phyloP scores from a whole-genome alignment of 306 rosid species.

The Prunus mongolica region DNA sequence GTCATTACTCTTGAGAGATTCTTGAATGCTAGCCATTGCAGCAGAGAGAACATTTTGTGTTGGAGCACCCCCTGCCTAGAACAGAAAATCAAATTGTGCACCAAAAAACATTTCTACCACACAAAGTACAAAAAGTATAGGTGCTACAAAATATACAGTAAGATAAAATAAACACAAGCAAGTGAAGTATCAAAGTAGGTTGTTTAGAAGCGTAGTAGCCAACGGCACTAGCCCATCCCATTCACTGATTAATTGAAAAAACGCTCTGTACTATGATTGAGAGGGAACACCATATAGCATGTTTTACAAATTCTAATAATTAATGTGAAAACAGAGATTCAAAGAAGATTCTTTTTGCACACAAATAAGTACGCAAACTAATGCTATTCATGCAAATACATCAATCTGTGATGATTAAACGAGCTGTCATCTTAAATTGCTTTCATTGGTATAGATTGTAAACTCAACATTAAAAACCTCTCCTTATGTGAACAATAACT shows the following conservation, averaged over 20 bases:
- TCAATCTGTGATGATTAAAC: neutral
- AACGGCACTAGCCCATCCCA: neutral
- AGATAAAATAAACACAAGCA: neutral
- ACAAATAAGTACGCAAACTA: neutral
- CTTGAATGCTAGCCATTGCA: constrained; percentile 65
- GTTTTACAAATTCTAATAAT: neutral
- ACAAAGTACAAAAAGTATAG: neutral
- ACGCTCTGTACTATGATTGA: neutral
- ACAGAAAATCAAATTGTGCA: neutral
- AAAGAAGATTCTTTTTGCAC: neutral
- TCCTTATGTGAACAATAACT: neutral
- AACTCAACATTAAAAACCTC: neutral
- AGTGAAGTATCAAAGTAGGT: neutral
- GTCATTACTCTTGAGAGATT: constrained; percentile 61
- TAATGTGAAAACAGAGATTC: neutral
- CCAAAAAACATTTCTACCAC: neutral
- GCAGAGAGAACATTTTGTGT: constrained; percentile 48
- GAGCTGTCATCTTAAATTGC: neutral
- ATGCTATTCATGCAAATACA: neutral
- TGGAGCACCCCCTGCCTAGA: constrained; percentile 79
- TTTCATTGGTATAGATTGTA: neutral
- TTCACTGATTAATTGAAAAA: neutral
- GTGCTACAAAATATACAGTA: neutral
- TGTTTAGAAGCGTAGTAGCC: neutral
- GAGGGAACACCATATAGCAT: neutral